Base-by-base conservation (phyloP, 768 basidiomycete genomes). In the Fistulinella prunicolor region DNA sequence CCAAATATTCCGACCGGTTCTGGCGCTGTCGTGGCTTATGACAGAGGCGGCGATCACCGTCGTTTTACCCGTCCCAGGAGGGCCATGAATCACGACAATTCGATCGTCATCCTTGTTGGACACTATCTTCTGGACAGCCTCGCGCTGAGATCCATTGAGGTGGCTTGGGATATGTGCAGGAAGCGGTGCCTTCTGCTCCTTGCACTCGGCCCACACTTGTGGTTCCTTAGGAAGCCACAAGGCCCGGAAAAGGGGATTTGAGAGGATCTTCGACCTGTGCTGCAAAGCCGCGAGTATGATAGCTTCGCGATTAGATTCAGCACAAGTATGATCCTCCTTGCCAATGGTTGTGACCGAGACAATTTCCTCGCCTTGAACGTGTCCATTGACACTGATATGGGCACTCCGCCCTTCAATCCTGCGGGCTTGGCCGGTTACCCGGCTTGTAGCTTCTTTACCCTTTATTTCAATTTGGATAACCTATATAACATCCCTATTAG, bases 241-340 rank as follows among this genome's bases (percentile, higher is more conserved):
- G 9, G 50, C 46, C 6, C 29, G 55, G 26, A 70, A 62, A 36
- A 67, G 66, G 0, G 62, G 58, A 20, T 56, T 52, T 3, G 50
- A 46, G 14, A 61, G 20, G 28, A 70, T 52, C 1, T 34, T 47
- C 1, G 53, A 42, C 9, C 1, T 17, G 4, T 38, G 9, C 23
- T 66, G 64, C 9, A 73, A 24, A 0, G 53, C 45, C 7, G 24
- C 2, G 34, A 64, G 62, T 12, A 71, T 49, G 36, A 66, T 28
- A 6, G 17, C 40, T 14, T 56, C 51, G 5, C 68, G 64, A 17
- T 16, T 3, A 3, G 54, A 43, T 45, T 87, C 83, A 3, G 86
- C 83, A 16, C 54, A 67, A 2, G 85, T 88, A 0, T 74, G 76
- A 23, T 67, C 69, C 44, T 76, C 81, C 23, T 72, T 75, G 3